A percentile compares a stretch with the other conserved stretches of the same genome.
Evolutionary conservation across 805 yeast genomes (phyloP).

Genomic region (Hanseniaspora clermontiae): DNA sequence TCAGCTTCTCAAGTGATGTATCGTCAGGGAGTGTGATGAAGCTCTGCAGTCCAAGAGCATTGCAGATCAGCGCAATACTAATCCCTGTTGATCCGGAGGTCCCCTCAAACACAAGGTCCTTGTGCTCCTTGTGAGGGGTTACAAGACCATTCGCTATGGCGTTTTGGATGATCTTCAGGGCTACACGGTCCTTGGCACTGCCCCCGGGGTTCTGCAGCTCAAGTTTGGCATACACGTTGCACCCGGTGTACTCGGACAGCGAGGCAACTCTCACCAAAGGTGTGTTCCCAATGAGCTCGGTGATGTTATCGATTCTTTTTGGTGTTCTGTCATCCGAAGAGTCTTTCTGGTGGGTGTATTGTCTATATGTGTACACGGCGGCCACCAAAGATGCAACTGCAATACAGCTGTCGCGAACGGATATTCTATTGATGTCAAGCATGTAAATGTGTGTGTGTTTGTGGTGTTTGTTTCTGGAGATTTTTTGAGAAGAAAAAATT

Average conservation of each 20-base stretch:
- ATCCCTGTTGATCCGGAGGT: slow-evolving; percentile 97
- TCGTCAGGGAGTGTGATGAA: slow-evolving; percentile 94
- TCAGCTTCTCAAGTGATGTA: slow-evolving; percentile 72
- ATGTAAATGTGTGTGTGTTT: background rate
- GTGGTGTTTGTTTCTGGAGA: too few relatives aligned
- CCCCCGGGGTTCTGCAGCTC: slow-evolving; percentile 89
- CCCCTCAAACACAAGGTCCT: slow-evolving; percentile 80
- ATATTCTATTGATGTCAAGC: background rate
- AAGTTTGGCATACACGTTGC: slow-evolving; percentile 73
- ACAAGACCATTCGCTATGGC: slow-evolving; percentile 35
- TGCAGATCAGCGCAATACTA: slow-evolving; percentile 78
- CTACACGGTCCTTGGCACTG: slow-evolving; percentile 89
- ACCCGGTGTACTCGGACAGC: slow-evolving; percentile 59
- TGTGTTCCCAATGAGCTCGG: slow-evolving; percentile 79
- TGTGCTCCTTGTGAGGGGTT: slow-evolving; percentile 42
- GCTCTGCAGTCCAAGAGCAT: slow-evolving; percentile 75
- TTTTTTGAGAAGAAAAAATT: too few relatives aligned
- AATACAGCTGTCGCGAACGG: background rate
- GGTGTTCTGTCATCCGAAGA: slow-evolving; percentile 15
- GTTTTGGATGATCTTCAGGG: slow-evolving; percentile 62
- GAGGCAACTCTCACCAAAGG: slow-evolving; percentile 67
- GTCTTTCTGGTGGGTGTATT: background rate
- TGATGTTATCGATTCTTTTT: slow-evolving; percentile 42
- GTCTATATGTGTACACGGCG: background rate
- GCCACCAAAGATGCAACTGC: background rate